These are phyloP conservation scores for Hyphochytrium catenoides DNA, from an alignment of 352 stramenopile genomes.

Conservation along the genomic window DNA sequence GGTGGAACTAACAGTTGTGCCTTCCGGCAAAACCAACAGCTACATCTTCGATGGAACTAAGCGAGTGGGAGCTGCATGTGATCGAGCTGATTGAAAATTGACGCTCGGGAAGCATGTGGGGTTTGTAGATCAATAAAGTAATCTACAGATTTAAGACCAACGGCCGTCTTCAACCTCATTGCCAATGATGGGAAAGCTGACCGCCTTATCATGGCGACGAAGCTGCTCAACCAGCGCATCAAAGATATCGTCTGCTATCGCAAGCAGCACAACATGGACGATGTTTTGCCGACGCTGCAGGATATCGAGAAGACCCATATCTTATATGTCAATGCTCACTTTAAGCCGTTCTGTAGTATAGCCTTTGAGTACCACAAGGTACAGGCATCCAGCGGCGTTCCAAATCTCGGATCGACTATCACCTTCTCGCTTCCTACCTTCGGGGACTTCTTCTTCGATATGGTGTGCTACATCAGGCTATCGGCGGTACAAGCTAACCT, in stretches of 20 bases:
- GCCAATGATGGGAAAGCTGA: conserved; percentile 1
- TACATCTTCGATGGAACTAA: too few species aligned
- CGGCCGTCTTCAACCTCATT: conserved; percentile 1
- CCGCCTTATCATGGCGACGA: conserved; percentile 4
- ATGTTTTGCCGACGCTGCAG: conserved; percentile 4
- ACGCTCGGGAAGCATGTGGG: too few species aligned
- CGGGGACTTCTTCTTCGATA: conserved; percentile 8
- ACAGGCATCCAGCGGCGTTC: conserved; percentile 4
- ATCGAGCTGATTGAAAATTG: too few species aligned
- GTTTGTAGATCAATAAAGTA: too few species aligned
- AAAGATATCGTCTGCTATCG: too few species aligned
- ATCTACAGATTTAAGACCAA: too few species aligned
- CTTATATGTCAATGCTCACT: conserved; percentile 7
- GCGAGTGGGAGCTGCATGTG: too few species aligned
- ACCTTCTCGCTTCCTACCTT: conserved; percentile 6
- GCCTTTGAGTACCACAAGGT: conserved; percentile 9
- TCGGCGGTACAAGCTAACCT: too few species aligned
- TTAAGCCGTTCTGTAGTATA: conserved; percentile 7
- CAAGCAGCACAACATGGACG: conserved; percentile 7
- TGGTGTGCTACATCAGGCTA: conserved; percentile 8
- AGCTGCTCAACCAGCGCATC: too few species aligned
- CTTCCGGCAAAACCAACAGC: too few species aligned
- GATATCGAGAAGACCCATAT: conserved; percentile 6
- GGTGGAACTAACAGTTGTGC: too few species aligned
- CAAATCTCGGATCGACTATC: conserved; percentile 6